phyloP scores from a whole-genome alignment of 129 eudicot genomes.

The Sambucus nigra region DNA sequence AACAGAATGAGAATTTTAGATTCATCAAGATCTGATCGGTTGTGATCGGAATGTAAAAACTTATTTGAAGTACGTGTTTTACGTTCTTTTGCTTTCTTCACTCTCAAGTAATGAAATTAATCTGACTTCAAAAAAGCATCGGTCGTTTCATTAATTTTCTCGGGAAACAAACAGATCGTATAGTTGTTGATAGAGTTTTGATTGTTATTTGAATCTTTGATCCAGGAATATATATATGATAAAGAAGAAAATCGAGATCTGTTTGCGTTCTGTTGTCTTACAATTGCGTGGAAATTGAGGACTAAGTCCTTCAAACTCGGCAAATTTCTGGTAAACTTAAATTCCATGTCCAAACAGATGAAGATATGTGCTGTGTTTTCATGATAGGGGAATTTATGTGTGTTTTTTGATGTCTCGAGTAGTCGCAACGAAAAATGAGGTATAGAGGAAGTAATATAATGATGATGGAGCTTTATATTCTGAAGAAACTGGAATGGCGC shows the following conservation, averaged over 20 bases:
- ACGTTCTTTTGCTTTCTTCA: too few species aligned
- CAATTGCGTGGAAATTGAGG: slow-evolving; percentile 3
- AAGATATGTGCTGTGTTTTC: background rate
- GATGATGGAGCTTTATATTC: slow-evolving; percentile 12
- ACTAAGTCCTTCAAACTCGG: background rate
- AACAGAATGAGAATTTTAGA: too few species aligned
- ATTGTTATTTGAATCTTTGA: slow-evolving; percentile 2
- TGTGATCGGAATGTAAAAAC: too few species aligned
- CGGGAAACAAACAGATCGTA: too few species aligned
- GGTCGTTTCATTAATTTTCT: background rate
- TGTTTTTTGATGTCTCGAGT: background rate
- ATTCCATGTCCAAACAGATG: too few species aligned
- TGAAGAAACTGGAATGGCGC: slow-evolving; percentile 5
- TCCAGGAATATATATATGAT: background rate
- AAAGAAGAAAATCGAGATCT: slow-evolving; percentile 8
- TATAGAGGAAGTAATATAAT: background rate
- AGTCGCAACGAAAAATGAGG: background rate
- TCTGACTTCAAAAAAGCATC: background rate
- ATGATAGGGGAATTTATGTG: background rate
- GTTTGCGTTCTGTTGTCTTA: slow-evolving; percentile 9
- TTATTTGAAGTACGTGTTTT: too few species aligned
- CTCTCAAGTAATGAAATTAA: too few species aligned
- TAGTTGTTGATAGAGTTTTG: too few species aligned
- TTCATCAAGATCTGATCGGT: too few species aligned
- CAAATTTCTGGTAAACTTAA: slow-evolving; percentile 11